phyloP scores from a whole-genome alignment of 164 flowering plant species.

The Chimonanthus praecox region DNA sequence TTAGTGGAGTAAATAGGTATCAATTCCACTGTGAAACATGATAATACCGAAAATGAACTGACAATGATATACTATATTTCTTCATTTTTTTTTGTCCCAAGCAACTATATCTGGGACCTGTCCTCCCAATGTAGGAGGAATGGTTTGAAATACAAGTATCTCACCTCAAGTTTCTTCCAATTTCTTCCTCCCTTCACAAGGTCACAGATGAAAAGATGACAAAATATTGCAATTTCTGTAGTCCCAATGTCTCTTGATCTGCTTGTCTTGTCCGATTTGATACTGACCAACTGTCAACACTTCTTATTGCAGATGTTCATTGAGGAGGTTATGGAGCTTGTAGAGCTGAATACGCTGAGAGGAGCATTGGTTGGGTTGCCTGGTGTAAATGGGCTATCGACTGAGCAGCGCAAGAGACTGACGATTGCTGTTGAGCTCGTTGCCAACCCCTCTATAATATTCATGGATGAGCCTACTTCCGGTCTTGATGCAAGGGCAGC shows the following conservation, averaged over 20 bases:
- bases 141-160: background rate
- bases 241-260: background rate
- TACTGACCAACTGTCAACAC: background rate
- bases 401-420: conserved; percentile 4
- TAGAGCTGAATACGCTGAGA: background rate
- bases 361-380: conserved; percentile 3
- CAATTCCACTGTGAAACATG: background rate
- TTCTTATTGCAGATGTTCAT: background rate
- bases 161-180: background rate
- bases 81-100: background rate
- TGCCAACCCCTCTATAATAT: conserved; percentile 4
- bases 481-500: conserved; percentile 3
- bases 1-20: too few species aligned
- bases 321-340: conserved; percentile 6
- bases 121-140: background rate
- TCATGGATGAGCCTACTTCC: conserved; percentile 5
- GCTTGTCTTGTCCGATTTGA: background rate
- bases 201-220: too few species aligned
- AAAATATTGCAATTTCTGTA: too few species aligned
- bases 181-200: too few species aligned
- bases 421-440: conserved; percentile 7
- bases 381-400: conserved; percentile 2
- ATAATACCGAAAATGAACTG: background rate
- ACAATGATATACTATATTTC: background rate
- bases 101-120: background rate